Base-by-base conservation (phyloP, 208 protist species). In the Porcisia deanei region DNA sequence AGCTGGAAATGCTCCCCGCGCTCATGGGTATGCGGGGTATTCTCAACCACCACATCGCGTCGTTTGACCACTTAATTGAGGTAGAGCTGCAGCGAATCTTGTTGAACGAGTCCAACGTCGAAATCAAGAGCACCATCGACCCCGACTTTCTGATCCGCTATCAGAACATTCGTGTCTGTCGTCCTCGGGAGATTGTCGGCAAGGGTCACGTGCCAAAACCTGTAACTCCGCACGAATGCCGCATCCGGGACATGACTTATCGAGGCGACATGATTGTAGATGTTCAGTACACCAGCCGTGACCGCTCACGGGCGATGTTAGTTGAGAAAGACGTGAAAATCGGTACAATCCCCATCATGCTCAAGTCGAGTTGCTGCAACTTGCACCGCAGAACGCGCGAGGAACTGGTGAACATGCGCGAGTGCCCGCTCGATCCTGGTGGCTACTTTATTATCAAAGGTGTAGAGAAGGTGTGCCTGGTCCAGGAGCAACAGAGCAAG, bases 371-470 rank as follows among this genome's bases (percentile, higher is more conserved):
- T n/a, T 92, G 97, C 55, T 99, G 99, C 85, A 94, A 99, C 39
- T 82, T 99, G 1, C 87, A 85, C 59, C 86, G 88, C 3, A 98
- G 98, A 81, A 93, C 78, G 10, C 81, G 93, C 10, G 94, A 96
- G 63, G 93, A 99, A 84, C 85, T 99, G 30, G 90, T 99, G 41
- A 75, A 82, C 34, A 85, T 99, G 71, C 90, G 95, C n/a, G 99
- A 99, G 89, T 99, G 99, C 88, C 96, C 98, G 12, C 77, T 99
- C 14, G 99, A 99, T 82, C 98, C 99, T 0, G 99, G 98, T 34
- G 99, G 99, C 60, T 99, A 99, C 88, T 99, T 99, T 86, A 93
- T 99, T 70, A 97, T 99, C 58, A 99, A 98, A 75, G 99, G 99
- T 53, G 95, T 98, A 10, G 99, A 99, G 81, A 99, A 99, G 86